Evolutionary conservation across 805 yeast genomes (phyloP).

Genomic region (Saturnispora halmiae): DNA sequence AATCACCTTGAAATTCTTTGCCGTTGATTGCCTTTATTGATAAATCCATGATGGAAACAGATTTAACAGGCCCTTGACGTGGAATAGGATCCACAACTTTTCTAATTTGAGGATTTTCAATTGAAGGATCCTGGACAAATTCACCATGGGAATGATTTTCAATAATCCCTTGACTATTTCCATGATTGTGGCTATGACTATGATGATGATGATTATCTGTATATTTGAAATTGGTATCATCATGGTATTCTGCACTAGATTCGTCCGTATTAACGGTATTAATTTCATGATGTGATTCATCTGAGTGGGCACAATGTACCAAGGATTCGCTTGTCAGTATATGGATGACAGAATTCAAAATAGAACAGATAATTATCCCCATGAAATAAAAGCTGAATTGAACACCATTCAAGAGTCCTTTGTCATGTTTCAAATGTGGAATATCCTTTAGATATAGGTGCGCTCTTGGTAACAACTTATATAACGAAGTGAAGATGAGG

Average conservation of each 20-base stretch:
- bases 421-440: slow-evolving; percentile 20
- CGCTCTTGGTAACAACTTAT: slow-evolving; percentile 67
- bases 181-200: slow-evolving; percentile 9
- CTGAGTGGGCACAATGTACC: slow-evolving; percentile 73
- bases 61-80: slow-evolving; percentile 2
- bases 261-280: background rate
- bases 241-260: too few relatives aligned
- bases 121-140: background rate
- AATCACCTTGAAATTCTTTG: slow-evolving; percentile 23
- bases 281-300: slow-evolving; percentile 20
- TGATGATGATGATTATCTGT: slow-evolving; percentile 17
- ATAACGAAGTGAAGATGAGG: slow-evolving; percentile 67
- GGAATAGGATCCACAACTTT: background rate
- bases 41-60: slow-evolving; percentile 22
- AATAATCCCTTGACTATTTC: too few relatives aligned
- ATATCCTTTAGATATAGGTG: slow-evolving; percentile 34
- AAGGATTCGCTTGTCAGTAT: slow-evolving; percentile 68
- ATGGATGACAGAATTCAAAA: slow-evolving; percentile 61
- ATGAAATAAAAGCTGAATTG: slow-evolving; percentile 32
- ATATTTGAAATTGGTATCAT: too few relatives aligned
- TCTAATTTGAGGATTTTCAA: background rate
- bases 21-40: slow-evolving; percentile 27
- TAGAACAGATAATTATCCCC: slow-evolving; percentile 56
- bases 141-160: too few relatives aligned
- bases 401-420: slow-evolving; percentile 31